Percentiles rank a stretch among this genome's conserved stretches.
Conservation (phyloP, 371 early-diverging fungal species). For the Blakeslea trispora region DNA sequence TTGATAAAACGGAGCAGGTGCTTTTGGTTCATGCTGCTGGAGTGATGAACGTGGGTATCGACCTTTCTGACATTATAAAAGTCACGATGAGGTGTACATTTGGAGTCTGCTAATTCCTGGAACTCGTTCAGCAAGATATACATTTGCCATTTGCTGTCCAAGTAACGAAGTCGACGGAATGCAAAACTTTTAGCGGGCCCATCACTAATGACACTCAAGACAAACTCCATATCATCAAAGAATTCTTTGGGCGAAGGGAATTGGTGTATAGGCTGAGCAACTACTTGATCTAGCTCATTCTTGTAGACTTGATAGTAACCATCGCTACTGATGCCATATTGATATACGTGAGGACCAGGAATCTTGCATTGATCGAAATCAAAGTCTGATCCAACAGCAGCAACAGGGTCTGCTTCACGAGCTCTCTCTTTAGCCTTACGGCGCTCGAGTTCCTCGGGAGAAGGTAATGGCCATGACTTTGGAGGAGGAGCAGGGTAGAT, state of each 20-base stretch:
- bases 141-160: slow-evolving; percentile 96
- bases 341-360: slow-evolving; percentile 45
- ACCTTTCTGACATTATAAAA: slow-evolving; percentile 99
- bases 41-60: slow-evolving; percentile 98
- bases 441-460: slow-evolving; percentile 46
- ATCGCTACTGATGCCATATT: slow-evolving; percentile 23
- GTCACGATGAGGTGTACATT: slow-evolving; percentile 94
- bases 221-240: slow-evolving; percentile 85
- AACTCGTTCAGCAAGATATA: slow-evolving; percentile 91
- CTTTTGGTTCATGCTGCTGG: slow-evolving; percentile 98
- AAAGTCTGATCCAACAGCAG: slow-evolving; percentile 61
- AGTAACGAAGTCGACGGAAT: slow-evolving; percentile 88
- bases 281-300: slow-evolving; percentile 21
- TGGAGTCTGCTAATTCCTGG: slow-evolving; percentile 93
- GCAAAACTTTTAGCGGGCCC: slow-evolving; percentile 97
- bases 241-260: slow-evolving; percentile 87
- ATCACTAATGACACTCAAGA: slow-evolving; percentile 82
- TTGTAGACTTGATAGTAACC: slow-evolving; percentile 16
- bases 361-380: slow-evolving; percentile 61
- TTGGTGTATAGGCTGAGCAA: slow-evolving; percentile 42
- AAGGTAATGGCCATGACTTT: slow-evolving; percentile 67
- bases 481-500: slow-evolving; percentile 91
- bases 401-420: slow-evolving; percentile 55
- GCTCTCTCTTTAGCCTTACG: slow-evolving; percentile 47
- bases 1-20: slow-evolving; percentile 98